Percentiles rank a stretch among this genome's conserved stretches.
Evolutionary conservation across 2,329 filamentous ascomycete genomes (phyloP).

Genomic region (Fusarium subtropicale): DNA sequence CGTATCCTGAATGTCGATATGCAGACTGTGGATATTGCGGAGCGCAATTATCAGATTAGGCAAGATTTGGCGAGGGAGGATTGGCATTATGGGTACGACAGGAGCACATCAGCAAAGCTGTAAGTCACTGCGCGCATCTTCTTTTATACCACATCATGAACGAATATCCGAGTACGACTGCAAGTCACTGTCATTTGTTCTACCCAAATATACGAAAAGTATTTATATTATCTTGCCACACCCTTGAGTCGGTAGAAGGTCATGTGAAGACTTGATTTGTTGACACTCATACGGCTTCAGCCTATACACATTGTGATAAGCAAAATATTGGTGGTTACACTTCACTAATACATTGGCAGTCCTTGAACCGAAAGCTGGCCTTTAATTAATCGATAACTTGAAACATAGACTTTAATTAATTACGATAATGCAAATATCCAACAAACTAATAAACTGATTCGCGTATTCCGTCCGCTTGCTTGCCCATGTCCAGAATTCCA

Average conservation of each 20-base stretch:
- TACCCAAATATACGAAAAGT: not conserved
- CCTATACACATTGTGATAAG: too few species aligned
- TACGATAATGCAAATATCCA: not conserved
- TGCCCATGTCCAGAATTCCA: not conserved
- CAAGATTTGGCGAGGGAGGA: constrained; percentile 65
- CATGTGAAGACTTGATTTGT: not conserved
- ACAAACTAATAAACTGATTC: not conserved
- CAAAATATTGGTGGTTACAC: not conserved
- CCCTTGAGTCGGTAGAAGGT: not conserved
- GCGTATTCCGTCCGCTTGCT: not conserved
- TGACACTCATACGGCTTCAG: too few species aligned
- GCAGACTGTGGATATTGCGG: constrained; percentile 73
- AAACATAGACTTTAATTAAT: not conserved
- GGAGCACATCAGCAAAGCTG: constrained; percentile 8
- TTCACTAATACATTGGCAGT: not conserved
- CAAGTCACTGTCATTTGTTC: not conserved
- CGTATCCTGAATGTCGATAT: constrained; percentile 74
- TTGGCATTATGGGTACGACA: constrained; percentile 68
- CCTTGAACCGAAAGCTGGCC: not conserved
- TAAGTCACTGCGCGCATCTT: not conserved
- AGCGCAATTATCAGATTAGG: constrained; percentile 74
- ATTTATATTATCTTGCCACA: not conserved
- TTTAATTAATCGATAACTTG: not conserved
- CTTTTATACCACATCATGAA: not conserved
- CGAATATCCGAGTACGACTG: not conserved